Base-by-base conservation (phyloP, 1,139 yeast genomes). In the Taiozyma onychis region DNA sequence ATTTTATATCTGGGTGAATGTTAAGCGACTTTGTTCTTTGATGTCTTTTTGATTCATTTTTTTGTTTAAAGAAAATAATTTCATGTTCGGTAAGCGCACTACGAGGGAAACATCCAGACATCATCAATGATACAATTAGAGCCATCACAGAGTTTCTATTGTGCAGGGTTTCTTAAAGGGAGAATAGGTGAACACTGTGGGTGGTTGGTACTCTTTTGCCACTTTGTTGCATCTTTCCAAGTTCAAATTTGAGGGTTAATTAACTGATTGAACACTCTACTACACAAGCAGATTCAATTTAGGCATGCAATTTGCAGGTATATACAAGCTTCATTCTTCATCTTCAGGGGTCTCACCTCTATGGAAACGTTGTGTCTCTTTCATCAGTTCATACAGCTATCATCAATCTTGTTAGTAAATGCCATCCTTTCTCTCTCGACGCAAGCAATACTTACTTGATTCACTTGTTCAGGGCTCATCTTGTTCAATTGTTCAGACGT, bases 381-480 rank as follows among this genome's bases (percentile, higher is more conserved):
- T 80, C 89, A 81, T 85, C 67, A 75, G 74, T 66, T 79, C 89
- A 67, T 85, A 83, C 24, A 85, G 66, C 71, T 37, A 37, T 18
- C 14, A 3, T 6, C 18, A 18, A 18, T n/a, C 22, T 11, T 11
- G 41, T 37, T 37, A 37, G 41, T 68, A 8, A 11, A 13, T 18
- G n/a, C 11, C 34, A 30, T 14, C 6, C 34, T 11, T 13, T 30
- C 6, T 28, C 9, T 28, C 6, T 28, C 9, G 7, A 10, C 4
- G 10, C 13, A 10, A 10, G 30, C 10, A 30, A 13, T 30, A 66
- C 69, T 37, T n/a, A 37, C 41, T 66, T 91, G 99, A n/a, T 85
- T 84, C 41, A 91, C 78, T 69, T 93, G 98, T 60, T 93, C 97
- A 10, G 95, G 95, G 34, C 88, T 81, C 93, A 93, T 81, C 66